Evolutionary conservation across 768 basidiomycete genomes (phyloP), one percentile per base, ranked within the genome.

Genomic region (Dentipellis fragilis): DNA sequence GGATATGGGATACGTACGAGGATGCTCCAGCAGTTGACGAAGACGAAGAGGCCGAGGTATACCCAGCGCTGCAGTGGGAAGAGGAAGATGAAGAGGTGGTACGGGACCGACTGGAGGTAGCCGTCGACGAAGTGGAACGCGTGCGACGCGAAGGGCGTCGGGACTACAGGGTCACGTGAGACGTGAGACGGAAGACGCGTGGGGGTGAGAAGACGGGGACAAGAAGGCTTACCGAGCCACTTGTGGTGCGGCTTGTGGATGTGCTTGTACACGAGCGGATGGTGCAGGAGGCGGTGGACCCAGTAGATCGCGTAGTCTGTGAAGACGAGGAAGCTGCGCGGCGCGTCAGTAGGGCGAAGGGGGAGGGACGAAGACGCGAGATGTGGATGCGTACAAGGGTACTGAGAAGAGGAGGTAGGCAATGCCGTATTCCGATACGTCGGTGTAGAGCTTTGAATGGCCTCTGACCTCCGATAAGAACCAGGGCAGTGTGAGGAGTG

Each of bases 171-270:
- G 19, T 21, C 17, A 14, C 48, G 48, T 49, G 19, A 49, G 48
- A 14, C 52, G 8, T 35, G 45, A 42, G 34, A 16, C 58, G 58
- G n/a, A 55, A n/a, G 10, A 53, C 37, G 53, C 22, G 38, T 37
- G 21, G 3, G 16, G 1, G 8, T 34, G 34, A 10, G 6, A 49
- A 51, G 40, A 42, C 23, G 49, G 46, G 29, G 34, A 38, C 51
- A 22, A 21, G 3, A 49, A 16, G 35, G 82, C 93, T 55, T 69
- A 95, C 93, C 83, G 60, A 98, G 75, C 96, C 96, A 99, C 71
- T 90, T 94, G 79, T 99, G 96, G 68, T 99, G 96, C 1, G 95
- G 93, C 70, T 99, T 99, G 71, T 99, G 96, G 48, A 99, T 64
- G 55, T 77, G 72, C 68, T 95, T 98, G 77, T 99, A 99, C 56